A percentile compares a stretch with the other conserved stretches of the same genome.
Conservation (phyloP, 371 early-diverging fungal species). For the Chytridiales sp. region DNA sequence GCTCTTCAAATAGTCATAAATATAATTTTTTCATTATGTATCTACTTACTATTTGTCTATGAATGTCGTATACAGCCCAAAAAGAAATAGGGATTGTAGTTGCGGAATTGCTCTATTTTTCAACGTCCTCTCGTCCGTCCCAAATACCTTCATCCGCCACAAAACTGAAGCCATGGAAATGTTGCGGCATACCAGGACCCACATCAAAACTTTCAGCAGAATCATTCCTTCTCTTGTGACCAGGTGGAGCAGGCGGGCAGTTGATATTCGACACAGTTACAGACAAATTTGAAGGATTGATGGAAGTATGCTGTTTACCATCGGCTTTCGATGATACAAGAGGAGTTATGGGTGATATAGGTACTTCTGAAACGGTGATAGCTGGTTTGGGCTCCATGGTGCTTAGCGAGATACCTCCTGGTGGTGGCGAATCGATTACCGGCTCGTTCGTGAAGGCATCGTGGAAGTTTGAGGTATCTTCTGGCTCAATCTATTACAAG, state of each 20-base stretch:
- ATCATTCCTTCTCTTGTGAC: constrained; percentile 10
- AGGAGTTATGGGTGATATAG: background rate
- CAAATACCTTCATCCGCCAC: constrained; percentile 29
- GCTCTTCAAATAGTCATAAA: constrained; percentile 85
- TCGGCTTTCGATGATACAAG: too few species aligned
- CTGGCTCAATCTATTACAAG: too few species aligned
- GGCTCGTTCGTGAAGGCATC: constrained; percentile 56
- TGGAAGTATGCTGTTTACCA: too few species aligned
- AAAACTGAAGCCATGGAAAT: constrained; percentile 43
- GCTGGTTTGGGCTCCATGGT: background rate
- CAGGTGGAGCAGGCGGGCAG: background rate
- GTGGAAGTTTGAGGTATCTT: constrained; percentile 68
- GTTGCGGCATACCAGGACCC: constrained; percentile 8
- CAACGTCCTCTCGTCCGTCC: background rate
- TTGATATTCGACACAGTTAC: background rate
- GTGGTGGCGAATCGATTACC: constrained; percentile 28
- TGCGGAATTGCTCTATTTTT: too few species aligned
- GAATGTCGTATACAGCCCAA: too few species aligned
- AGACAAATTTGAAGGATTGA: background rate
- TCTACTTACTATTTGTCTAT: too few species aligned
- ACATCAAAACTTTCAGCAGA: background rate
- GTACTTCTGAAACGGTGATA: constrained; percentile 6
- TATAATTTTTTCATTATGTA: too few species aligned
- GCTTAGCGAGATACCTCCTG: background rate
- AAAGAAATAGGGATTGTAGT: too few species aligned